phyloP scores from a whole-genome alignment of 345 rosid species.

The Citrus sp. region DNA sequence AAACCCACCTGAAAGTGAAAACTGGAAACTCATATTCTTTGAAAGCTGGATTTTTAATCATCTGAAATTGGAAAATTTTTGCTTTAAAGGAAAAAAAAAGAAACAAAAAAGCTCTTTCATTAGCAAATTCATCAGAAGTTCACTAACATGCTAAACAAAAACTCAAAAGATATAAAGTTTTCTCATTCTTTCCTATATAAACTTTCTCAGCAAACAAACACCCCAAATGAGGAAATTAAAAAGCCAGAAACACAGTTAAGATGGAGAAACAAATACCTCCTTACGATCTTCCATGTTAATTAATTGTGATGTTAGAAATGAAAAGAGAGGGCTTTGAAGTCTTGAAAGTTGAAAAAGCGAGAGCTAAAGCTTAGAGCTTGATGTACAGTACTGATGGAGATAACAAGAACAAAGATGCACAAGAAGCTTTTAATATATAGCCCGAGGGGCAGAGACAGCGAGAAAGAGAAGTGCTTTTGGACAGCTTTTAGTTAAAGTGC shows the following conservation, averaged over 20 bases:
- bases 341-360: not conserved
- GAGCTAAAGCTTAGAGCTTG: not conserved
- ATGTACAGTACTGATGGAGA: not conserved
- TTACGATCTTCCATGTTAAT: constrained; percentile 54
- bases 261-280: constrained; percentile 36
- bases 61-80: not conserved
- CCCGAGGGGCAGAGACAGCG: not conserved
- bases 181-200: not conserved
- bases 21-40: not conserved
- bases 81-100: no score
- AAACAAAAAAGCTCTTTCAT: not conserved
- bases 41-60: not conserved
- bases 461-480: not conserved
- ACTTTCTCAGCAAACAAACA: constrained; percentile 1
- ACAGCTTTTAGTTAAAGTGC: not conserved
- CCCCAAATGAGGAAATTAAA: not conserved
- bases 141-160: not conserved
- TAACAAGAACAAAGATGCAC: not conserved
- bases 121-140: not conserved
- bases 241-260: not conserved
- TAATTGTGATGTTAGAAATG: not conserved
- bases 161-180: not conserved
- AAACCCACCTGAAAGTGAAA: not conserved
- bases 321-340: no score
- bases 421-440: not conserved